Evolutionary conservation across 2,329 filamentous ascomycete species (phyloP), one percentile per base, ranked within the genome.

Genomic region (Fusarium penzigii): DNA sequence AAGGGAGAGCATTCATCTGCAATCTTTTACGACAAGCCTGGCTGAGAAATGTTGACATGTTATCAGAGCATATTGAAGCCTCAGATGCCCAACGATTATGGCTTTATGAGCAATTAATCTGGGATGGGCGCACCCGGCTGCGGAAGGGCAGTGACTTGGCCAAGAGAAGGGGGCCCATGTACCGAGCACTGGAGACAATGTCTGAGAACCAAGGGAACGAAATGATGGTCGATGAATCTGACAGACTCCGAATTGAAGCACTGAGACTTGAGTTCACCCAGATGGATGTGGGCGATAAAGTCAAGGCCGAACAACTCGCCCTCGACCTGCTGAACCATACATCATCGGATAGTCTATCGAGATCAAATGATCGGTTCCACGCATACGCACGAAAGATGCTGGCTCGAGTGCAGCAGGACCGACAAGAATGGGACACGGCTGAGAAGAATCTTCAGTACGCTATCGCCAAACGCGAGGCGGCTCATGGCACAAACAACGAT

Each of bases 301-400:
- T 50, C 8, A 63, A 62, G 42, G 70, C 70, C 1, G 69, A 72
- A 52, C 36, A 63, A 29, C 53, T 72, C 32, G 70, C 69, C 2
- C 29, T 62, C 29, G 53, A 60, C 25, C 42, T 72, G 44, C 61
- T 72, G 8, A 29, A 62, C 6, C 61, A 57, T 14, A 71, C 69
- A 14, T 60, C 56, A 32, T 57, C 58, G 7, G 55, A 57, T 6
- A 34, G 48, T 5, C 51, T 52, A 29, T 57, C 63, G 3, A 66
- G 65, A 29, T 67, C 67, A 2, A 65, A 59, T 46, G 70, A 66
- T 9, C 62, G 70, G n/a, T 72, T 72, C 36, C 70, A 72, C 44
- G 70, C 70, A 5, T 72, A 72, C 44, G 70, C 69, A 17, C 68
- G 65, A 46, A 72, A 72, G 57, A 72, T 72, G 70, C 57, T 72